phyloP scores from a whole-genome alignment of 2,329 filamentous ascomycete species.

The Botrytis elliptica region DNA sequence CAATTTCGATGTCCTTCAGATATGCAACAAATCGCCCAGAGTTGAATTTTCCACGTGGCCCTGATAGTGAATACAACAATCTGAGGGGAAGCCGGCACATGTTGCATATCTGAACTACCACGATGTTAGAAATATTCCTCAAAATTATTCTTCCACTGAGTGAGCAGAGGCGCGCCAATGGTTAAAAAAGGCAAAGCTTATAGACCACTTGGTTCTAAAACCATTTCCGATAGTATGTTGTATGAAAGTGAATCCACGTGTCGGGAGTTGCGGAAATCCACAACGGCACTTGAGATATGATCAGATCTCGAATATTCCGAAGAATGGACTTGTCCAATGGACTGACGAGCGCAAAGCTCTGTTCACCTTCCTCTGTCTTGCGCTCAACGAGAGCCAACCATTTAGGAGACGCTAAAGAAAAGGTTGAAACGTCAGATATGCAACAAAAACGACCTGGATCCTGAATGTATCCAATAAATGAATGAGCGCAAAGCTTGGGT shows the following conservation, averaged over 20 bases:
- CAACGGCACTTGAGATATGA: neutral
- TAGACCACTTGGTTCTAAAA: no score
- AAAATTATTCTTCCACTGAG: neutral
- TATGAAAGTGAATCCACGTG: neutral
- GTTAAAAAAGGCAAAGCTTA: neutral
- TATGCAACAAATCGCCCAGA: neutral
- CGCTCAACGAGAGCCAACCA: neutral
- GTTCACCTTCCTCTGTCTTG: neutral
- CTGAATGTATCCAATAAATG: neutral
- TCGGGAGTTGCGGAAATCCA: neutral
- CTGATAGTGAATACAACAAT: neutral
- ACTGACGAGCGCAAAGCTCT: neutral
- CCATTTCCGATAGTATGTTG: no score
- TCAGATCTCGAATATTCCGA: neutral
- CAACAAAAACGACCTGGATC: neutral
- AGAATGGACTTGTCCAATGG: neutral
- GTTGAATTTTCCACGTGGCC: neutral
- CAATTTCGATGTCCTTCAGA: constrained; percentile 10
- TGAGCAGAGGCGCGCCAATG: no score
- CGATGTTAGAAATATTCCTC: neutral
- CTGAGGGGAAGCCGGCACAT: neutral
- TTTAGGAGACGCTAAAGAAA: neutral
- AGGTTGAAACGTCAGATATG: neutral
- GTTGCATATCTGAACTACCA: neutral
- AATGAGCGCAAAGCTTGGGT: neutral